Percentiles rank a stretch among this genome's conserved stretches.
These are phyloP conservation scores for Populus tremula DNA, from an alignment of 345 rosid species.

Conservation along the genomic window DNA sequence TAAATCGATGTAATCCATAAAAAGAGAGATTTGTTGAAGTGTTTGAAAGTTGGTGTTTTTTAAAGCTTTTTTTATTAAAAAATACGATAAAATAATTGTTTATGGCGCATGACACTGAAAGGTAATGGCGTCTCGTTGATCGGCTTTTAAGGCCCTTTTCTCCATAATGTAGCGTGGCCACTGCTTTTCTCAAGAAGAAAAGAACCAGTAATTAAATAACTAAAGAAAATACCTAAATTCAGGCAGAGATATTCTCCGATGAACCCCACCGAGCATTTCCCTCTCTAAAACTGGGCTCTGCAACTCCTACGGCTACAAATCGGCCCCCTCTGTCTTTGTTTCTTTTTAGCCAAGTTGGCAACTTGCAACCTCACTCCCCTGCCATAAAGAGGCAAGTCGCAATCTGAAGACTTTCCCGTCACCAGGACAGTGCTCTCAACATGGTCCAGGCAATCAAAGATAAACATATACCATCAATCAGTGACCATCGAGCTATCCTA, in stretches of 20 bases:
- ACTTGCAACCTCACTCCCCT: constrained; percentile 2
- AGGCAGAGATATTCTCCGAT: not conserved
- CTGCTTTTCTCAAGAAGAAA: not conserved
- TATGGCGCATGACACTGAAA: too few species aligned
- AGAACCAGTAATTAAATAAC: not conserved
- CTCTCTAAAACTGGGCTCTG: not conserved
- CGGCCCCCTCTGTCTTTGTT: not conserved
- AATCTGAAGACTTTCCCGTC: not conserved
- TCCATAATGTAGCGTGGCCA: too few species aligned
- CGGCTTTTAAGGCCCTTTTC: too few species aligned
- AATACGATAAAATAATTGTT: too few species aligned
- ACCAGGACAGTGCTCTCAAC: not conserved
- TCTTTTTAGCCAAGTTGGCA: constrained; percentile 11
- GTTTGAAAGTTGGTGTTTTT: too few species aligned
- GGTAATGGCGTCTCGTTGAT: too few species aligned
- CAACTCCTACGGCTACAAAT: not conserved
- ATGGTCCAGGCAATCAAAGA: not conserved
- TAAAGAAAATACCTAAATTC: not conserved
- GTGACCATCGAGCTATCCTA: not conserved
- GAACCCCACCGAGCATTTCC: not conserved
- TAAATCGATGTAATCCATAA: not conserved
- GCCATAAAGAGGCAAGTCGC: not conserved
- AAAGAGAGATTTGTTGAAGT: too few species aligned
- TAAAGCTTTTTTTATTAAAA: too few species aligned
- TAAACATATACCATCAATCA: not conserved